These are phyloP conservation scores for Lithohypha guttulata DNA, from an alignment of 2,329 filamentous ascomycete genomes.

Conservation along the genomic window DNA sequence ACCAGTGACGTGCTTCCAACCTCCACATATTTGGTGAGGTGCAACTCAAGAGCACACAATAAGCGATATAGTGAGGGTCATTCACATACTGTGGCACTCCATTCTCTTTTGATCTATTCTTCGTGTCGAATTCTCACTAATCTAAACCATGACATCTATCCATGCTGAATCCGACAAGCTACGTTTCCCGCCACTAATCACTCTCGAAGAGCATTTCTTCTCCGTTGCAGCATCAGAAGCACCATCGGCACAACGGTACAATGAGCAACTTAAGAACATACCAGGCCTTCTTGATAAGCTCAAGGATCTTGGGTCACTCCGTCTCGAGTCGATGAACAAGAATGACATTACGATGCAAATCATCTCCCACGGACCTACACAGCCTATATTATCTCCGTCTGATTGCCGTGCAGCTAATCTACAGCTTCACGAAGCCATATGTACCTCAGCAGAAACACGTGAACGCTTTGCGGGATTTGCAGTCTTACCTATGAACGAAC, in stretches of 20 bases:
- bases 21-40: no score
- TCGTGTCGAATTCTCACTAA: no score
- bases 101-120: no score
- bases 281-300: slow-evolving; percentile 13
- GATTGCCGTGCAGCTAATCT: slow-evolving; percentile 16
- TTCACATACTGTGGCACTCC: no score
- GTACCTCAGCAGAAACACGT: slow-evolving; percentile 14
- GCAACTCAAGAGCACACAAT: no score
- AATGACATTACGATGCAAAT: slow-evolving; percentile 18
- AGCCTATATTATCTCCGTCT: slow-evolving; percentile 12
- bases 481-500: slow-evolving; percentile 31
- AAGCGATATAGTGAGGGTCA: no score
- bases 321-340: slow-evolving; percentile 15
- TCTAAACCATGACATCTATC: background rate
- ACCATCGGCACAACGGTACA: background rate
- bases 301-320: slow-evolving; percentile 14
- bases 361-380: slow-evolving; percentile 18
- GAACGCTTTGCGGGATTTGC: slow-evolving; percentile 35
- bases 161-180: background rate
- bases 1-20: no score
- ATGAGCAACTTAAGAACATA: slow-evolving; percentile 10
- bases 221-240: slow-evolving; percentile 5
- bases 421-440: slow-evolving; percentile 22
- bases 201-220: slow-evolving; percentile 21
- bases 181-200: slow-evolving; percentile 14